Base-by-base conservation (phyloP, 805 yeast genomes). In the Ogataea thermomethanolica region DNA sequence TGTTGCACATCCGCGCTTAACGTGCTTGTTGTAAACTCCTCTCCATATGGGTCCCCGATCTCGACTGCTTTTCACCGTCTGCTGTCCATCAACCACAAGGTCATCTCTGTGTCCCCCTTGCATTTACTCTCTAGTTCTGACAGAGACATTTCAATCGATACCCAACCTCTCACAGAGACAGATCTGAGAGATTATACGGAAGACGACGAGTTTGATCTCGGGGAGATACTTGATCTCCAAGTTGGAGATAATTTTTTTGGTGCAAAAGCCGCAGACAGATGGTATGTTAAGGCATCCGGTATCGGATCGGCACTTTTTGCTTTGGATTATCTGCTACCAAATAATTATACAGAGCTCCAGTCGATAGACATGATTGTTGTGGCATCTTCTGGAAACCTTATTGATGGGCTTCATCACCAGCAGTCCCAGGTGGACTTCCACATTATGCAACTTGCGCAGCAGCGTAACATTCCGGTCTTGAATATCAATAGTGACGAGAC, bases 221-320 rank as follows among this genome's bases (percentile, higher is more conserved):
- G 36, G n/a, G 36, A 39, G 2, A 39, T 42, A 30, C 36, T 50
- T 11, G 41, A 44, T 9, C 30, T 46, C n/a, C 6, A 38, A 5
- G 43, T 33, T 10, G 49, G 51, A 20, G 53, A 55, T 30, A 56
- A 55, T 41, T 51, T 39, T 31, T 51, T 47, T 31, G 51, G 45
- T 3, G 37, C 40, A 14, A 27, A 31, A 10, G 23, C 27, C 3
- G 32, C 49, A 21, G 53, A 64, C 44, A 53, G 64, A 40, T 73
- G 77, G 77, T 72, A 71, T 54, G 66, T 73, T 51, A 67, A 72
- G 49, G 73, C 71, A 37, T 64, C 75, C 11, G 71, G 74, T 14
- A 64, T 72, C 25, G 64, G 73, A 9, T 54, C 67, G 34, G 65
- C 67, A 29, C 60, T 72, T 10, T 69, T 71, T 47, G 73, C 64